Conservation (phyloP, 768 basidiomycete species). For the Termitomyces eurrhizus region DNA sequence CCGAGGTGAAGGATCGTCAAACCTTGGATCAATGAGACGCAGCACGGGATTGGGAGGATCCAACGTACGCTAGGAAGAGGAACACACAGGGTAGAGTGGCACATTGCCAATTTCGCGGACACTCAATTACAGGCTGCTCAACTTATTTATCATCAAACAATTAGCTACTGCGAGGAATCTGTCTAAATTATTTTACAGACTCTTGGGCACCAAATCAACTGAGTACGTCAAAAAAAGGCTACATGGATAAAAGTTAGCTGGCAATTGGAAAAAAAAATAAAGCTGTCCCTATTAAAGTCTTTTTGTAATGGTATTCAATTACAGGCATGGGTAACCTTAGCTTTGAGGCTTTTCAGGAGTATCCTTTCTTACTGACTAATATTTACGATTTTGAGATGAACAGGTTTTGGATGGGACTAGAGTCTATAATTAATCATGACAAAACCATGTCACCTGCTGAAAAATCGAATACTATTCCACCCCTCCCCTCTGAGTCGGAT, state of each 20-base stretch:
- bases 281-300: background rate
- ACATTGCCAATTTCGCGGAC: background rate
- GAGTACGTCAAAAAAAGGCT: background rate
- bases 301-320: no score
- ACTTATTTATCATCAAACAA: background rate
- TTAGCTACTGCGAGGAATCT: no score
- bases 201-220: background rate
- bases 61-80: conserved; percentile 47
- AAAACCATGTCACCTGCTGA: background rate
- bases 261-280: background rate
- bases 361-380: background rate
- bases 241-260: background rate
- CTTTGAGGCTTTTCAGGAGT: background rate
- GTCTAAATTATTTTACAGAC: background rate
- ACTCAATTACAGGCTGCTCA: background rate
- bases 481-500: no score
- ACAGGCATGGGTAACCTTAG: background rate
- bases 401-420: no score
- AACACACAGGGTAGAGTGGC: background rate
- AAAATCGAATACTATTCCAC: no score
- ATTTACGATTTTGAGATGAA: background rate
- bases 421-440: background rate
- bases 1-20: conserved; percentile 67
- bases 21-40: conserved; percentile 64
- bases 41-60: conserved; percentile 84